A percentile compares a stretch with the other conserved stretches of the same genome.
phyloP scores from a whole-genome alignment of 805 yeast species.

The Priceomyces haplophilus region DNA sequence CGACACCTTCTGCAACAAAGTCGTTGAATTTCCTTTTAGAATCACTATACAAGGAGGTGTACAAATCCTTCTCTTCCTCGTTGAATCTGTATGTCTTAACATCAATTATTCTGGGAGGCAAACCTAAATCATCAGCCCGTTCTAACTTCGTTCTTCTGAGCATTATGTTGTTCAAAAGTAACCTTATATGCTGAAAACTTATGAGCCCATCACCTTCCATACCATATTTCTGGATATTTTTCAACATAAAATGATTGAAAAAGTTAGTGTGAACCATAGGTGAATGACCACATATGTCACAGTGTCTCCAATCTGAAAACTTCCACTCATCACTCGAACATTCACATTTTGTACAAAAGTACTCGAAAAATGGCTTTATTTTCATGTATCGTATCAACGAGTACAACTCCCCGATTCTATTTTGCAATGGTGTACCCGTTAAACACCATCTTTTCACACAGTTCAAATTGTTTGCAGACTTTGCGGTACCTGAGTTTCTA shows the following conservation, averaged over 20 bases:
- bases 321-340: slow-evolving; percentile 83
- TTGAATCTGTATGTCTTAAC: slow-evolving; percentile 84
- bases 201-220: slow-evolving; percentile 75
- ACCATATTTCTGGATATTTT: slow-evolving; percentile 86
- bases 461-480: slow-evolving; percentile 75
- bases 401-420: slow-evolving; percentile 94
- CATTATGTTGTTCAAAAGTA: slow-evolving; percentile 77
- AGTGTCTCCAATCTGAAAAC: slow-evolving; percentile 76
- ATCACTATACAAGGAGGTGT: slow-evolving; percentile 83
- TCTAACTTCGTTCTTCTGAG: slow-evolving; percentile 92
- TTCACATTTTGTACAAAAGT: slow-evolving; percentile 90
- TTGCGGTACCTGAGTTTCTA: slow-evolving; percentile 87
- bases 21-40: slow-evolving; percentile 84
- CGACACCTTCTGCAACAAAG: slow-evolving; percentile 94
- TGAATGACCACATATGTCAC: slow-evolving; percentile 84
- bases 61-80: slow-evolving; percentile 92
- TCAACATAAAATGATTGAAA: slow-evolving; percentile 92
- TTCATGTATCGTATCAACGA: slow-evolving; percentile 83
- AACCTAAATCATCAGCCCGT: slow-evolving; percentile 94
- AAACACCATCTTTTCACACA: slow-evolving; percentile 85
- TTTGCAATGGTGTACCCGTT: slow-evolving; percentile 95
- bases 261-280: slow-evolving; percentile 95
- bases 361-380: slow-evolving; percentile 80
- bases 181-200: slow-evolving; percentile 75
- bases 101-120: slow-evolving; percentile 94